Evolutionary conservation across 192 early-diverging fungal species (phyloP).

Genomic region (Coemansia sp.): DNA sequence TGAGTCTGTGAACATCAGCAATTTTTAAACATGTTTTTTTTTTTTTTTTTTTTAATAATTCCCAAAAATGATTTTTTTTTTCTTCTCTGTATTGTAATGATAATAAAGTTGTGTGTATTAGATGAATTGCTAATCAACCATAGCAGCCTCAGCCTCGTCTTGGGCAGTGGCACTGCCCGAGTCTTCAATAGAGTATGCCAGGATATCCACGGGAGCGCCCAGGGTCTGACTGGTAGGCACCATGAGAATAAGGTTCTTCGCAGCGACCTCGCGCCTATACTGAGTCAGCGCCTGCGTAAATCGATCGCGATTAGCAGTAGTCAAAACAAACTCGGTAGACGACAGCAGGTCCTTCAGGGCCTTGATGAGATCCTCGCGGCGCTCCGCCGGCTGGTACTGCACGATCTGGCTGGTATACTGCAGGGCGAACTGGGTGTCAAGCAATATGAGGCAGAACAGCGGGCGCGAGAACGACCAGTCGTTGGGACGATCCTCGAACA

Average conservation of each 20-base stretch:
- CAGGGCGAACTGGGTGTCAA: slow-evolving; percentile 66
- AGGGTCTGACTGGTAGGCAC: slow-evolving; percentile 54
- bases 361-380: slow-evolving; percentile 44
- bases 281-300: slow-evolving; percentile 50
- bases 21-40: too few species aligned
- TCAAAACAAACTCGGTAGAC: slow-evolving; percentile 38
- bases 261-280: slow-evolving; percentile 42
- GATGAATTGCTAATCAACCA: slow-evolving; percentile 34
- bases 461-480: slow-evolving; percentile 86
- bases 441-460: slow-evolving; percentile 74
- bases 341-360: slow-evolving; percentile 48
- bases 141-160: slow-evolving; percentile 27
- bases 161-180: not conserved
- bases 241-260: slow-evolving; percentile 55
- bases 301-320: slow-evolving; percentile 37
- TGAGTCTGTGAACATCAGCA: too few species aligned
- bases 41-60: too few species aligned
- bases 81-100: too few species aligned
- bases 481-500: slow-evolving; percentile 81
- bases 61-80: too few species aligned
- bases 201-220: slow-evolving; percentile 44
- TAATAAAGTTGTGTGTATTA: too few species aligned
- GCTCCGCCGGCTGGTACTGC: slow-evolving; percentile 54
- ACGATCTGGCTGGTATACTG: slow-evolving; percentile 48
- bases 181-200: slow-evolving; percentile 9